Evolutionary conservation across 176 grass and related monocot genomes (phyloP).

Genomic region (Neostapfia colusana): DNA sequence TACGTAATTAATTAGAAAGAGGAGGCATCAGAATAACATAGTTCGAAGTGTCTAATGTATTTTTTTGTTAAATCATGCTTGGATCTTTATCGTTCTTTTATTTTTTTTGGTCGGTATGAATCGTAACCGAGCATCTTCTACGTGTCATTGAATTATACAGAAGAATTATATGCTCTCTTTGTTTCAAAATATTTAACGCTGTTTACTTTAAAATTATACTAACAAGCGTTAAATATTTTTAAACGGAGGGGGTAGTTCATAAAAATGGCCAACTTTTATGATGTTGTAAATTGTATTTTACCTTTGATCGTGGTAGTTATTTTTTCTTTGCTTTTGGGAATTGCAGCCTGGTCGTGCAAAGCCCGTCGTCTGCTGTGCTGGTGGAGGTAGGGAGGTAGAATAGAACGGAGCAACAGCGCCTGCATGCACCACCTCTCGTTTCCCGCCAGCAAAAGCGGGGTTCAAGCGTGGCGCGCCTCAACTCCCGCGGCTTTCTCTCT

Average conservation of each 20-base stretch:
- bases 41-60: not conserved
- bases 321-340: no score
- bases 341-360: not conserved
- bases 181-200: no score
- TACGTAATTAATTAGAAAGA: no score
- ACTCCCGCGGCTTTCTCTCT: conserved; percentile 14
- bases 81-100: not conserved
- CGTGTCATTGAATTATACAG: not conserved
- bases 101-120: not conserved
- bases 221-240: no score
- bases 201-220: no score
- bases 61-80: not conserved
- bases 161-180: no score
- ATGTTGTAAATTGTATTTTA: no score
- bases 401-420: no score
- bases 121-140: not conserved
- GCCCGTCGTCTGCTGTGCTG: not conserved
- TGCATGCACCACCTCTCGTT: conserved; percentile 36
- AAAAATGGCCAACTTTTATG: no score
- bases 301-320: no score
- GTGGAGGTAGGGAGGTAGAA: no score
- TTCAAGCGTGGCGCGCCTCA: conserved; percentile 39
- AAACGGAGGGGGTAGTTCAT: no score
- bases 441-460: conserved; percentile 24
- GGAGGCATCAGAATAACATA: not conserved